Conservation (phyloP, 352 stramenopile species). For the Pythium aristosporum region DNA sequence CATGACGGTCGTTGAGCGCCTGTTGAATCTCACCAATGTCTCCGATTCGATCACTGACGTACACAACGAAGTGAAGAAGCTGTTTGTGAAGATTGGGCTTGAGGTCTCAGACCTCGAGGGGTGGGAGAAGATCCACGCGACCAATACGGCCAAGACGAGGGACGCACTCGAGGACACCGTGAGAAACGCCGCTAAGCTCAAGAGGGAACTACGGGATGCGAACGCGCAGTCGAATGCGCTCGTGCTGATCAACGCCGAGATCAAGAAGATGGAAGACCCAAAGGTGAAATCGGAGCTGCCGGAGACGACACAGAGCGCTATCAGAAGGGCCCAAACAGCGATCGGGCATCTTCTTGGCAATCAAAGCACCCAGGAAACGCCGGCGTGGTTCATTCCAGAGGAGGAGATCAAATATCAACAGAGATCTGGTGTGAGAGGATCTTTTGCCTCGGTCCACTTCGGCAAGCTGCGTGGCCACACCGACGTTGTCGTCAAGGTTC, state of each 20-base stretch:
- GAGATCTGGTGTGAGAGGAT: background rate
- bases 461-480: background rate
- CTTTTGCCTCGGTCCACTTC: constrained; percentile 2
- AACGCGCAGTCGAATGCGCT: background rate
- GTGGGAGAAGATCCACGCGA: background rate
- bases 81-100: constrained; percentile 6
- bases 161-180: background rate
- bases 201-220: background rate
- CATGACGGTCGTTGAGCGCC: background rate
- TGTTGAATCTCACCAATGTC: constrained; percentile 9
- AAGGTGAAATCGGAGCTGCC: background rate
- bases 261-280: background rate
- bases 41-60: background rate
- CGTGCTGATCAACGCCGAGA: constrained; percentile 1
- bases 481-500: constrained; percentile 11
- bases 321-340: background rate
- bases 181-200: background rate
- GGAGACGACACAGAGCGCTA: background rate
- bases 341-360: too few species aligned
- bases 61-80: background rate
- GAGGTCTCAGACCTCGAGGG: background rate
- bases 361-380: background rate
- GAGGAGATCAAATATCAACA: background rate
- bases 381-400: constrained; percentile 11
- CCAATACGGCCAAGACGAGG: background rate